Base-by-base conservation (phyloP, 2,329 filamentous ascomycete species). In the Beauveria australis region DNA sequence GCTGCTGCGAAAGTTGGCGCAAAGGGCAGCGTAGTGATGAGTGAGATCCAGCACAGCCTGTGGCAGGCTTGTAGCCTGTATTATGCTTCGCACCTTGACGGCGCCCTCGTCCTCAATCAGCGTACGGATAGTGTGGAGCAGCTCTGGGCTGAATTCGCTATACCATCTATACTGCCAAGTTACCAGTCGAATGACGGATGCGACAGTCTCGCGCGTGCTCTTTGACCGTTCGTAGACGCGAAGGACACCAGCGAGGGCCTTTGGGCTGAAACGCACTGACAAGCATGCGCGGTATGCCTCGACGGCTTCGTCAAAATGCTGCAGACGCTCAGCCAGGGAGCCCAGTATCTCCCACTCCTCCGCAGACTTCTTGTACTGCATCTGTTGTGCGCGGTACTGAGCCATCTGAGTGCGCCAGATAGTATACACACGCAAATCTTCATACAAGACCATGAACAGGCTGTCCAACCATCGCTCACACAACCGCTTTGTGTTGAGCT, bases 111-210 rank as follows among this genome's bases (percentile, higher is more conserved):
- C 92, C 75, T 97, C 94, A 71, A 99, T 99, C 66, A 99, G 80
- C 66, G 90, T 92, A 64, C 94, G 88, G 69, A 97, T 90, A 3
- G 90, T 88, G 74, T 87, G 91, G 59, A 99, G 83, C 48, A 99
- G 82, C 65, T 92, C 87, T 0, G 94, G 94, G 19, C 92, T 97
- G 76, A 99, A 99, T 83, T 99, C 94, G 61, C 92, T 97, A 78
- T 99, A 99, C 94, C 94, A 99, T 67, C 94, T 83, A 76, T 97
- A 99, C 76, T 99, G 94, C 94, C 94, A 99, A 14, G 93, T 94
- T 40, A 97, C 91, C 47, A 99, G 79, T 57, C 92, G 82, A 66
- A 99, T 97, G 62, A 97, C 80, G n/a, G 90, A 87, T 30, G 87
- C 89, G 7, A 97, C 82, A 61, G 88, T 91, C 63, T 92, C 89